Conservation (phyloP, 2,329 filamentous ascomycete genomes). For the Diplodia mutila region DNA sequence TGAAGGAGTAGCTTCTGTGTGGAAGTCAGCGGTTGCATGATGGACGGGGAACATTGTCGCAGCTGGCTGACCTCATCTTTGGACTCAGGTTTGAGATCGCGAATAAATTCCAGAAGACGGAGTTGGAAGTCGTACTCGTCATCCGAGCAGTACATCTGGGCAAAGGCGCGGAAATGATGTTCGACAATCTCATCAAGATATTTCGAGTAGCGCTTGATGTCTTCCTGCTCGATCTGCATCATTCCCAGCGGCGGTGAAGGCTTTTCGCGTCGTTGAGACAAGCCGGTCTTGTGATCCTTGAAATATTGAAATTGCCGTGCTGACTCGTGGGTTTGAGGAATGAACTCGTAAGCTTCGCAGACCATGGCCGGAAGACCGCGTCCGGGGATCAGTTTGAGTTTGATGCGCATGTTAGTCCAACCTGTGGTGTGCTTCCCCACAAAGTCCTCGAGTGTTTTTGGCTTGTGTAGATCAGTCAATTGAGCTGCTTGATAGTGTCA, state of each 20-base stretch:
- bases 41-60: neutral
- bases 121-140: constrained; percentile 51
- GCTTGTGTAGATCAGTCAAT: constrained; percentile 25
- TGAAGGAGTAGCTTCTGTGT: constrained; percentile 46
- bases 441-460: constrained; percentile 43
- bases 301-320: constrained; percentile 49
- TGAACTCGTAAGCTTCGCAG: constrained; percentile 53
- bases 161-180: constrained; percentile 47
- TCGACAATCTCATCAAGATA: constrained; percentile 50
- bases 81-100: constrained; percentile 41
- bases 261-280: constrained; percentile 39
- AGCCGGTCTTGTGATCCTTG: constrained; percentile 42
- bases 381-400: constrained; percentile 49
- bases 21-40: constrained; percentile 7
- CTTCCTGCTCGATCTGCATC: constrained; percentile 48
- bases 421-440: constrained; percentile 43
- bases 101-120: constrained; percentile 48
- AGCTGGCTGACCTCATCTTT: constrained; percentile 43
- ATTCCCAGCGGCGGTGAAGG: constrained; percentile 53
- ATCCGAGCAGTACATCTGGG: constrained; percentile 49
- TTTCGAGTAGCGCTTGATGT: constrained; percentile 49
- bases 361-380: constrained; percentile 48
- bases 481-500: constrained; percentile 26
- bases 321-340: constrained; percentile 46
- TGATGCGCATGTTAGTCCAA: constrained; percentile 44